Evolutionary conservation across 176 grass and related monocot genomes (phyloP).

Genomic region (Rhynchospora tenuis): DNA sequence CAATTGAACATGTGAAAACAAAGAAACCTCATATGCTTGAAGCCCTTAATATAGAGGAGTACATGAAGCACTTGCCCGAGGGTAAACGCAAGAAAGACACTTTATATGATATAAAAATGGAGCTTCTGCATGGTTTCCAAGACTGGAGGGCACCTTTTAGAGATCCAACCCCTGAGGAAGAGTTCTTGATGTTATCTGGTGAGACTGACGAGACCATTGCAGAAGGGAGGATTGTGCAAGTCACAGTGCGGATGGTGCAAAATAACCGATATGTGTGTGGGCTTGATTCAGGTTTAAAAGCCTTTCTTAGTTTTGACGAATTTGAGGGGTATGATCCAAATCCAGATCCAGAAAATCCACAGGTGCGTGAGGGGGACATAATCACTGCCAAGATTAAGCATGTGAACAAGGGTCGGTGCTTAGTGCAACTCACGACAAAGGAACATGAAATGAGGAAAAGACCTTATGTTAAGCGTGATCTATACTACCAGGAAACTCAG

Average conservation of each 20-base stretch:
- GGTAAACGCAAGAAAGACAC: slow-evolving; percentile 58
- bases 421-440: slow-evolving; percentile 79
- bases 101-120: slow-evolving; percentile 40
- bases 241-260: slow-evolving; percentile 72
- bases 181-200: slow-evolving; percentile 94
- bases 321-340: slow-evolving; percentile 60
- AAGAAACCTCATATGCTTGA: slow-evolving; percentile 15
- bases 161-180: slow-evolving; percentile 73
- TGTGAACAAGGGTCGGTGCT: slow-evolving; percentile 75
- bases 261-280: slow-evolving; percentile 73
- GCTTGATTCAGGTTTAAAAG: slow-evolving; percentile 96
- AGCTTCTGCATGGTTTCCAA: slow-evolving; percentile 51
- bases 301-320: slow-evolving; percentile 68
- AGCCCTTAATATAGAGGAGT: slow-evolving; percentile 43
- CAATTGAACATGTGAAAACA: slow-evolving; percentile 75
- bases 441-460: slow-evolving; percentile 52
- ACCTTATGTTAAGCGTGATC: slow-evolving; percentile 48
- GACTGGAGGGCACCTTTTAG: slow-evolving; percentile 59
- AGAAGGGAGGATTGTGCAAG: slow-evolving; percentile 94
- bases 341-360: slow-evolving; percentile 43
- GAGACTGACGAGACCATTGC: slow-evolving; percentile 93
- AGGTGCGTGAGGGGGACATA: slow-evolving; percentile 79
- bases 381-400: slow-evolving; percentile 81
- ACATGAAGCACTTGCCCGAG: slow-evolving; percentile 58
- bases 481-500: slow-evolving; percentile 63